Percentiles rank a stretch among this genome's conserved stretches.
Conservation (phyloP, 306 rosid species). For the Lagenaria siceraria region DNA sequence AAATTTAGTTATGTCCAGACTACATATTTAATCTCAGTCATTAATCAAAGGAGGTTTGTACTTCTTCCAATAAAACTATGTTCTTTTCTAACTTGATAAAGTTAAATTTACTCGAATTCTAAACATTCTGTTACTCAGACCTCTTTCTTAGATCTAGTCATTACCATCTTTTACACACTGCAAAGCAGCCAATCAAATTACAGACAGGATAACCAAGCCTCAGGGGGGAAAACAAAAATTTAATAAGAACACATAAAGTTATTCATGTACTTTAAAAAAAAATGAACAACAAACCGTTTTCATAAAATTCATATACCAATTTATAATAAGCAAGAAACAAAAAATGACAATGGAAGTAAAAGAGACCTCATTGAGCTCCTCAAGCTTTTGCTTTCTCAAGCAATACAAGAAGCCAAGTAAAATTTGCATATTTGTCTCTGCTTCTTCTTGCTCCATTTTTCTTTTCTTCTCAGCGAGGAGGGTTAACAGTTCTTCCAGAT, state of each 20-base stretch:
- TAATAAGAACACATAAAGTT: not conserved
- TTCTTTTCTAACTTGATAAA: not conserved
- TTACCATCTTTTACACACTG: not conserved
- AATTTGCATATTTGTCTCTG: slow-evolving; percentile 92
- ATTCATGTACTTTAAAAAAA: too few relatives aligned
- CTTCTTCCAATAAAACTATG: not conserved
- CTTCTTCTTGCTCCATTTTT: slow-evolving; percentile 98
- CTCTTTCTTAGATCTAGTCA: not conserved
- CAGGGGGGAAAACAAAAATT: not conserved
- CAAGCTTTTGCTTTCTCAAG: slow-evolving; percentile 75
- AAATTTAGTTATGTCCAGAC: not conserved
- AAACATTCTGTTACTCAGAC: not conserved
- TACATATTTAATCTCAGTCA: not conserved
- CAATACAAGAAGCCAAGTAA: slow-evolving; percentile 77
- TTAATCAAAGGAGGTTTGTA: not conserved
- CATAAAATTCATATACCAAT: not conserved
- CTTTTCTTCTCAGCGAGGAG: slow-evolving; percentile 81
- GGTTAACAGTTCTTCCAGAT: slow-evolving; percentile 59
- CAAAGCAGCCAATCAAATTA: not conserved
- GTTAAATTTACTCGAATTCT: not conserved
- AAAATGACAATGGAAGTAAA: not conserved
- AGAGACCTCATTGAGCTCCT: slow-evolving; percentile 74
- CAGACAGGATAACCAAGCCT: not conserved
- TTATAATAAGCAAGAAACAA: not conserved
- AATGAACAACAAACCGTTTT: too few relatives aligned